Evolutionary conservation across 164 flowering plant species (phyloP), one percentile per base, ranked within the genome.

Genomic region (Protea cynaroides): DNA sequence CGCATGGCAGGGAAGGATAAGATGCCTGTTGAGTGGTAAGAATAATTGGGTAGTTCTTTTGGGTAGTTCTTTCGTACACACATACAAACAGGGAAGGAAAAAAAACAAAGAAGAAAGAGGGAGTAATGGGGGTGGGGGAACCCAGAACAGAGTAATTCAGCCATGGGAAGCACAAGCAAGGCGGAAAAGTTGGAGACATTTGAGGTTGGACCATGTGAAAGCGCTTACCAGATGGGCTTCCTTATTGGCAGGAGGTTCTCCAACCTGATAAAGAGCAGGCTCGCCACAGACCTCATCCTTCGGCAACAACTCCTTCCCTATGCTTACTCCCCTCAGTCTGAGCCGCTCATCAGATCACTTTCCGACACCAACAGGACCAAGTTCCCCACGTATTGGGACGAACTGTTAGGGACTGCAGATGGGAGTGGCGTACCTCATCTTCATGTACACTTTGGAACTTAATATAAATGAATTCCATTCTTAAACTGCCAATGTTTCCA

Each of bases 371-470:
- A 88, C 76, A 67, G 67, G 69, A 69, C 63, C 19, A 83, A 70
- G 71, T 88, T 72, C 61, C 88, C 91, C 0, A 66, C 60, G 13
- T 86, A 84, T 63, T 90, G 95, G 95, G 89, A 86, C 62, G 97
- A 90, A 62, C 88, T 90, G 56, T 0, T 70, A 18, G 95, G 95
- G 37, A 83, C 75, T 44, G 95, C 95, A 29, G 79, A 85, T 24
- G 95, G 97, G 58, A 85, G 91, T 54, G 91, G 85, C 8, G 85
- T 79, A 34, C 79, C 91, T 11, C 37, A 81, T 71, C 86, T 87
- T 50, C 65, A 85, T 57, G 89, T 84, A 82, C 64, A 50, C 12
- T 10, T 21, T 52, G 49, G 24, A 13, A 50, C 25, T 50, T 25
- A 23, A n/a, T 24, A 8, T 22, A 0, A 1, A 4, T 22, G 34